Conservation (phyloP, 2,329 filamentous ascomycete genomes). For the Aspergillus neotritici region DNA sequence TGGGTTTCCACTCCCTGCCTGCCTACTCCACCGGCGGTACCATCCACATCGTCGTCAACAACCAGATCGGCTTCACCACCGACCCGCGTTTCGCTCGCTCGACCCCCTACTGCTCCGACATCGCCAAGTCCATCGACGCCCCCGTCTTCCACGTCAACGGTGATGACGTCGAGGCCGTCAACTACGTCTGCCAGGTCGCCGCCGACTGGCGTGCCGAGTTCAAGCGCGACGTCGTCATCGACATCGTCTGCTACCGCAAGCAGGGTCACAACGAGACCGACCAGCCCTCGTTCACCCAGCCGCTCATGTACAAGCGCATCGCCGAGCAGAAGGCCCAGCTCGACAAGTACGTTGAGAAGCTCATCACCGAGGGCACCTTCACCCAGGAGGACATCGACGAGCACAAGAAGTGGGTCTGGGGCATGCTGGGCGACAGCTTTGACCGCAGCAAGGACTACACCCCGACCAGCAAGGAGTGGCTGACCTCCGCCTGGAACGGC, state of each 20-base stretch:
- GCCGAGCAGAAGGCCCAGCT: slow-evolving; percentile 76
- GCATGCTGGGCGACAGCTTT: slow-evolving; percentile 97
- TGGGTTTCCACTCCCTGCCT: slow-evolving; percentile 93
- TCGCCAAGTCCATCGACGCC: slow-evolving; percentile 97
- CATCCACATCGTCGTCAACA: slow-evolving; percentile 96
- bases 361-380: slow-evolving; percentile 87
- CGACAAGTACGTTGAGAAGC: slow-evolving; percentile 85
- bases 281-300: slow-evolving; percentile 98
- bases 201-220: slow-evolving; percentile 98
- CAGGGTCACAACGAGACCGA: slow-evolving; percentile 99
- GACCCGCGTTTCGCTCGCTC: slow-evolving; percentile 96
- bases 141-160: slow-evolving; percentile 99
- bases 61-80: slow-evolving; percentile 99
- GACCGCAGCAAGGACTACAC: slow-evolving; percentile 96
- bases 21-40: slow-evolving; percentile 97
- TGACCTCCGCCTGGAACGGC: slow-evolving; percentile 97
- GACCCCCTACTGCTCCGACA: slow-evolving; percentile 97
- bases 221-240: slow-evolving; percentile 96
- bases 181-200: slow-evolving; percentile 95
- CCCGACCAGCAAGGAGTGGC: slow-evolving; percentile 94
- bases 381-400: slow-evolving; percentile 97
- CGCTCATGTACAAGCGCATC: slow-evolving; percentile 99
- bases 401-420: slow-evolving; percentile 99
- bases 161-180: slow-evolving; percentile 96
- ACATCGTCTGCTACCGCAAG: slow-evolving; percentile 98